Evolutionary conservation across 495 filamentous ascomycete species (phyloP), one percentile per base, ranked within the genome.

Genomic region (Xylaria grammica): DNA sequence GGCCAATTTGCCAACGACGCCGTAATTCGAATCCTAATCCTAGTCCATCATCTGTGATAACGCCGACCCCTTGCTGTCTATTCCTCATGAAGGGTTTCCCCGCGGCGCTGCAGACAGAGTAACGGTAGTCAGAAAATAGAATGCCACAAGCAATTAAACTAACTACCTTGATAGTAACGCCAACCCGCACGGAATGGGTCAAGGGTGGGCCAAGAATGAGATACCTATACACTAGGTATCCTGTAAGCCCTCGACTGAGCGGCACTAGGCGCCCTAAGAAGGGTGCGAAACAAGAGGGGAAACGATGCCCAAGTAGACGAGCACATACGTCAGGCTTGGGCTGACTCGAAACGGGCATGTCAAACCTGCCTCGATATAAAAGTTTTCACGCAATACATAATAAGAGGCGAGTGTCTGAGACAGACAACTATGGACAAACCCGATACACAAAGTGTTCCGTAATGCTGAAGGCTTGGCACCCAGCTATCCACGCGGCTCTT

Each of bases 371-470:
- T 30, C 48, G 24, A 17, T 51, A 20, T 29, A 51, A 8, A 30
- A 30, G 2, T 13, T 30, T 51, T 20, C 10, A 50, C 13, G 22
- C 45, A 20, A 19, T 50, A 51, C 22, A 15, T 49, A 27, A 7
- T n/a, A 50, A 60, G 45, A 60, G 5, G 9, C 17, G 44, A 38
- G 45, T 13, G 58, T 50, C 58, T 40, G 45, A 34, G 58, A 40
- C 19, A 5, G 58, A 50, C 44, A 22, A 49, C 48, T 60, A 34
- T 46, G 20, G 58, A 60, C 45, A 46, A 60, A 36, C 32, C 45
- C 45, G 58, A 60, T 29, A 60, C 45, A 60, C 44, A 17, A 51
- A 60, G 58, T 60, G 58, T 60, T 60, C 58, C 58, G 58, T 46
- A 40, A 29, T 50, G 58, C 32, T 26, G 58, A 60, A 49, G 44